Percentiles rank a stretch among this genome's conserved stretches.
Evolutionary conservation across 306 rosid genomes (phyloP).

Genomic region (Clitoria ternatea): DNA sequence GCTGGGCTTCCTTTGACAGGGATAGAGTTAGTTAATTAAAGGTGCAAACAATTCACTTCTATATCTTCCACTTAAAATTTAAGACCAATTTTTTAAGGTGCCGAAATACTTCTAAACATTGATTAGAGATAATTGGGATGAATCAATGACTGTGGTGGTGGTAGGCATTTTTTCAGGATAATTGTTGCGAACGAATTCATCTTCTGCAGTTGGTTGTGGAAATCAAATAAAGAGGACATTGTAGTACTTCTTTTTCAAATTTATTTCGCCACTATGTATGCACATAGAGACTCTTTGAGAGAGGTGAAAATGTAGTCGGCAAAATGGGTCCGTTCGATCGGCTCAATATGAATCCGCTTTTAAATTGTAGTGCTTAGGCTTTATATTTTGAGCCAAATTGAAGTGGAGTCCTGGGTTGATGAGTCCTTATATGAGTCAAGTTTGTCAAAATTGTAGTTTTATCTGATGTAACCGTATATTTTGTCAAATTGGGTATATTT

Average conservation of each 20-base stretch:
- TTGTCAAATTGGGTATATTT: too few species aligned
- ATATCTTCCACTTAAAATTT: not conserved
- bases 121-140: not conserved
- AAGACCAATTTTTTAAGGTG: not conserved
- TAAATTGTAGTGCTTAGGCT: too few species aligned
- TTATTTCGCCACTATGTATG: not conserved
- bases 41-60: not conserved
- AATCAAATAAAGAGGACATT: not conserved
- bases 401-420: too few species aligned
- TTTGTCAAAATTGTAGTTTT: too few species aligned
- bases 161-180: not conserved
- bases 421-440: too few species aligned
- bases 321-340: too few species aligned
- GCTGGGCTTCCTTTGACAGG: conserved; percentile 62
- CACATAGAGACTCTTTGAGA: not conserved
- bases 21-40: conserved; percentile 71
- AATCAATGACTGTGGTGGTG: not conserved
- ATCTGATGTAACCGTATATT: too few species aligned
- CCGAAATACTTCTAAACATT: not conserved
- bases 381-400: too few species aligned
- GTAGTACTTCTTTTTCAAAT: not conserved
- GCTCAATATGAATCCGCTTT: too few species aligned
- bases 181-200: not conserved
- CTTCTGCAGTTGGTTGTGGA: not conserved
- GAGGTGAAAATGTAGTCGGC: too few species aligned